Evolutionary conservation across 75 land plant species (phyloP).

Genomic region (Picea glauca): DNA sequence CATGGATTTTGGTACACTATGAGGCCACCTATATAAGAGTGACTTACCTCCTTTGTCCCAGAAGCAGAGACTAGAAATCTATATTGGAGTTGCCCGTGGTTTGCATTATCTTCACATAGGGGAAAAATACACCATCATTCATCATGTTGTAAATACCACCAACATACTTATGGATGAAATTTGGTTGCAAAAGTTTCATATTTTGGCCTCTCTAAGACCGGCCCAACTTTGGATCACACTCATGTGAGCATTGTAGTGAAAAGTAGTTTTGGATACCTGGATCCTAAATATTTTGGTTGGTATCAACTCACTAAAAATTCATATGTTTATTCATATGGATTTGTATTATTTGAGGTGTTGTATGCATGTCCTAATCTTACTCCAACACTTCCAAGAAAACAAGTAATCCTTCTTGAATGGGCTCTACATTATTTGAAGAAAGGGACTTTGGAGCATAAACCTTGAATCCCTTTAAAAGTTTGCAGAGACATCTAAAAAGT

Average conservation of each 20-base stretch:
- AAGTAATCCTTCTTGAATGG: slow-evolving; percentile 21
- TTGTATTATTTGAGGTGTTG: slow-evolving; percentile 23
- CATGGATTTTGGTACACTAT: slow-evolving; percentile 11
- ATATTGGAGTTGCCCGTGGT: slow-evolving; percentile 27
- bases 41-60: background rate
- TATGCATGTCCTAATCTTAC: slow-evolving; percentile 19
- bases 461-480: slow-evolving; percentile 23
- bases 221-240: slow-evolving; percentile 20
- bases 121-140: too few species aligned
- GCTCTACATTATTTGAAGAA: slow-evolving; percentile 15
- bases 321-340: slow-evolving; percentile 32
- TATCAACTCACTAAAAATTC: slow-evolving; percentile 15
- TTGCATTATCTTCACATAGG: slow-evolving; percentile 15
- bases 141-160: slow-evolving; percentile 5
- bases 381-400: slow-evolving; percentile 16
- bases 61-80: slow-evolving; percentile 31
- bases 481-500: slow-evolving; percentile 30
- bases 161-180: slow-evolving; percentile 29
- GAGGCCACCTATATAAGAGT: slow-evolving; percentile 6
- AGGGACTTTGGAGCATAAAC: slow-evolving; percentile 18
- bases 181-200: slow-evolving; percentile 29
- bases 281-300: slow-evolving; percentile 32
- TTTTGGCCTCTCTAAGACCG: slow-evolving; percentile 27
- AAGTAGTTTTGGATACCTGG: slow-evolving; percentile 25
- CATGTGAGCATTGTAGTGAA: slow-evolving; percentile 35